These are phyloP conservation scores for Pseudogymnoascus pannorum DNA, from an alignment of 2,329 filamentous ascomycete species.

Conservation along the genomic window DNA sequence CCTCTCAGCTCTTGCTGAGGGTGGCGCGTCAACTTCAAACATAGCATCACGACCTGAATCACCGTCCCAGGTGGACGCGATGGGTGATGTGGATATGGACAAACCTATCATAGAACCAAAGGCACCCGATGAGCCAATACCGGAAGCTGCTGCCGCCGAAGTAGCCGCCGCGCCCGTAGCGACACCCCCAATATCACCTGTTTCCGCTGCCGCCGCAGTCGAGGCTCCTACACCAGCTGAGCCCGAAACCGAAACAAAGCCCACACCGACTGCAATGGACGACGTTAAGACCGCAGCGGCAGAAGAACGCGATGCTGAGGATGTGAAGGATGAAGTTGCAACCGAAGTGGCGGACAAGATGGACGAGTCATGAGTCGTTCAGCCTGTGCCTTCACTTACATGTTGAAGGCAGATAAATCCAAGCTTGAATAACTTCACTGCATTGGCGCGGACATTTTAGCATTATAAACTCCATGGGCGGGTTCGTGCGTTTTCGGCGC, in stretches of 20 bases:
- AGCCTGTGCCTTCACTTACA: neutral
- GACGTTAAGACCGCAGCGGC: constrained; percentile 28
- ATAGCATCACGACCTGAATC: constrained; percentile 25
- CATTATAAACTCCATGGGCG: constrained; percentile 1
- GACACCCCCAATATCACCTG: constrained; percentile 2
- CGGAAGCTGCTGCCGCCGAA: constrained; percentile 12
- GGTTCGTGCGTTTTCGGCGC: constrained; percentile 7
- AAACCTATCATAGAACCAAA: constrained; percentile 1
- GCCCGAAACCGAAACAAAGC: constrained; percentile 25
- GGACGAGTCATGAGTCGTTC: constrained; percentile 23
- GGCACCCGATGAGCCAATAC: constrained; percentile 1
- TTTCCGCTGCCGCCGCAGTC: constrained; percentile 9
- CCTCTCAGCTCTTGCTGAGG: constrained; percentile 10
- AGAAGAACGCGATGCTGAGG: constrained; percentile 22
- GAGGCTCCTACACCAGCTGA: constrained; percentile 23
- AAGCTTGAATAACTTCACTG: neutral
- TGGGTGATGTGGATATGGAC: constrained; percentile 30
- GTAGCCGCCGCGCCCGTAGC: constrained; percentile 4
- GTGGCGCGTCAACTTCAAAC: constrained; percentile 25
- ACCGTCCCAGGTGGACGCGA: constrained; percentile 21
- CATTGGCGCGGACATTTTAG: neutral
- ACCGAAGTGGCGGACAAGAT: constrained; percentile 25
- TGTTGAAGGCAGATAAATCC: neutral
- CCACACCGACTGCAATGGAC: constrained; percentile 25
- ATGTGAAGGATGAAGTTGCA: constrained; percentile 28